Evolutionary conservation across 192 early-diverging fungal genomes (phyloP), one percentile per base, ranked within the genome.

Genomic region (Pilaira anomala): DNA sequence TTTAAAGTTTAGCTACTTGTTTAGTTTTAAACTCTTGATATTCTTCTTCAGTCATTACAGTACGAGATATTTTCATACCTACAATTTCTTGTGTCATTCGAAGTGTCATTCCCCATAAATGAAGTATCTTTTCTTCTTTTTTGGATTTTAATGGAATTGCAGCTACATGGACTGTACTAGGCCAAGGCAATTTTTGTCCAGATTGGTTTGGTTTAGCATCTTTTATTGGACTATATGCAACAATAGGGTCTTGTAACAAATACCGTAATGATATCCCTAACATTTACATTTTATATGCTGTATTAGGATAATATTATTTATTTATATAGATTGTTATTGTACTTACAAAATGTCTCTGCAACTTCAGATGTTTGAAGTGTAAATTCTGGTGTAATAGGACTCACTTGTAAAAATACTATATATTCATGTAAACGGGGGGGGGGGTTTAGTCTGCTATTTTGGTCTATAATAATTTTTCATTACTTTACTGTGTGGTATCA

Each of bases 51-150:
- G 44, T 19, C 18, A 46, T 18, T 16, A 5, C 4, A 46, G 44
- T 18, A 18, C 16, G 44, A 18, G 44, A 18, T 46, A n/a, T 13
- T 30, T 60, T 33, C 51, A 66, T 28, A 33, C 44, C 25, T 18
- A 73, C 25, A 4, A 73, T 25, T 18, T 73, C 65, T 8, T 36
- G 53, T 1, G 71, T 73, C 65, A 73, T 67, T 18, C 71, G 25
- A 19, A 73, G 48, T 6, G 71, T 73, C 30, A 73, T 30, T 1
- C 71, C 71, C 71, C 71, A 73, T 24, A 58, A 39, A 7, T 7
- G 11, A 42, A 36, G 56, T 36, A 9, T 36, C 6, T 5, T 9
- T 0, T 5, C 6, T 36, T 36, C 33, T 1, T 5, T 36, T 9
- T 5, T 9, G 7, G 33, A 9, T 24, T 39, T 58, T 21, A 58